Percentiles rank a stretch among this genome's conserved stretches.
Conservation (phyloP, 148 eudicot species). For the Simmondsia chinensis region DNA sequence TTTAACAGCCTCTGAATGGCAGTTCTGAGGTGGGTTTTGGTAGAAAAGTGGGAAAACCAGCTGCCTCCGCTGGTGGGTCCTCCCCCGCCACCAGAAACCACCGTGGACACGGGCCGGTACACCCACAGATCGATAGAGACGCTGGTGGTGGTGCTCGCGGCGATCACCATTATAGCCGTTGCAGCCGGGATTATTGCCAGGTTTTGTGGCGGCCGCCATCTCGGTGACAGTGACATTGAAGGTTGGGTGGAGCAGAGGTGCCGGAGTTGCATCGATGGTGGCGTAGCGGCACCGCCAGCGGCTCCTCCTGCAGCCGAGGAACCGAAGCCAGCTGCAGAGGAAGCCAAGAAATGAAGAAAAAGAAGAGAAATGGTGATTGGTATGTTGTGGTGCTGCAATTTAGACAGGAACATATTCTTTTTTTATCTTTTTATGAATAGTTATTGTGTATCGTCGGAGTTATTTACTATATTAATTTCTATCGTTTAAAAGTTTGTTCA, state of each 20-base stretch:
- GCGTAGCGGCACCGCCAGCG: constrained; percentile 30
- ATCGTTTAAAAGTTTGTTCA: too few species aligned
- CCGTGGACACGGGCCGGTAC: constrained; percentile 23
- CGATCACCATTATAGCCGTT: constrained; percentile 50
- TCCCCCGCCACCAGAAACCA: constrained; percentile 24
- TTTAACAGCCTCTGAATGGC: not conserved
- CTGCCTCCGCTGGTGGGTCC: constrained; percentile 39
- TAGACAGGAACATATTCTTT: too few species aligned
- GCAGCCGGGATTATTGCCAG: constrained; percentile 67
- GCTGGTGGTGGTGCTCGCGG: constrained; percentile 71
- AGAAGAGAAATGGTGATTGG: too few species aligned
- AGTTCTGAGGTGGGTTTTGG: constrained; percentile 6
- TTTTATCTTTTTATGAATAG: too few species aligned
- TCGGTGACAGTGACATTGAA: constrained; percentile 48
- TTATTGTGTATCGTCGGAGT: too few species aligned
- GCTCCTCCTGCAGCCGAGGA: constrained; percentile 19
- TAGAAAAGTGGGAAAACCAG: constrained; percentile 19
- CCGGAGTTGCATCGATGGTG: constrained; percentile 60
- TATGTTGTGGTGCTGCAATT: too few species aligned
- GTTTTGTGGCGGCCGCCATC: constrained; percentile 58
- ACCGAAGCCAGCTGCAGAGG: constrained; percentile 19
- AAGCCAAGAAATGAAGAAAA: constrained; percentile 26
- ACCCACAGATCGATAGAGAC: constrained; percentile 55
- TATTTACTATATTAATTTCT: too few species aligned
- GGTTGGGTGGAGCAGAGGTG: constrained; percentile 68